Percentiles rank a stretch among this genome's conserved stretches.
Conservation (phyloP, 768 basidiomycete genomes). For the Auriculariales sp. region DNA sequence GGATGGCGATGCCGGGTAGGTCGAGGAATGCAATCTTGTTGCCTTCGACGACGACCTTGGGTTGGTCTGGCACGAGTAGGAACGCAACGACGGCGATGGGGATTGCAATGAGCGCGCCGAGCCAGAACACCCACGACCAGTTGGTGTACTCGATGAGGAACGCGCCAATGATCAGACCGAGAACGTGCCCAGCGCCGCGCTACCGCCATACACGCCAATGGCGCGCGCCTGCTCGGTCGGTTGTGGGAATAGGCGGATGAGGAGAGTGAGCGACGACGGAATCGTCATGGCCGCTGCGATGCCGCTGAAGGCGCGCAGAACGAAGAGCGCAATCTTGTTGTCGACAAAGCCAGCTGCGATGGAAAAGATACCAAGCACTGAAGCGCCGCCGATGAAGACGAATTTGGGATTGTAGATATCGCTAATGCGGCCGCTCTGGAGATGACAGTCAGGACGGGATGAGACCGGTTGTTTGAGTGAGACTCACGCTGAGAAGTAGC, state of each 20-base stretch:
- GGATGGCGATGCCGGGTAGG: neutral
- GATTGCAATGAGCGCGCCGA: conserved; percentile 24
- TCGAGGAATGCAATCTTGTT: conserved; percentile 1
- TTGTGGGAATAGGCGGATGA: conserved; percentile 35
- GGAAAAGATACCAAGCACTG: conserved; percentile 26
- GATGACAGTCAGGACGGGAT: too few relatives aligned
- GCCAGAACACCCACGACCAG: conserved; percentile 40
- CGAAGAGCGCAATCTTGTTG: conserved; percentile 31
- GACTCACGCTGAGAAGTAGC: conserved; percentile 22
- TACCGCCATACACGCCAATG: conserved; percentile 30
- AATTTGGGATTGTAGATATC: neutral
- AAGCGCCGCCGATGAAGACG: conserved; percentile 27
- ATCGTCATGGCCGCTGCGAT: conserved; percentile 32
- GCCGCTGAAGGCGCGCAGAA: conserved; percentile 30
- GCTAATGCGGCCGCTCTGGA: neutral
- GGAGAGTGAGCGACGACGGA: conserved; percentile 32
- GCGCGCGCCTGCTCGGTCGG: conserved; percentile 31
- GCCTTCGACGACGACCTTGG: neutral
- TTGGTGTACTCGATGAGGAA: conserved; percentile 23
- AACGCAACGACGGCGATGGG: conserved; percentile 17
- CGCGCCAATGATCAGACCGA: conserved; percentile 29
- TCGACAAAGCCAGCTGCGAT: conserved; percentile 30
- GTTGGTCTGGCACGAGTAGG: conserved; percentile 21
- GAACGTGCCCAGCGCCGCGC: conserved; percentile 29
- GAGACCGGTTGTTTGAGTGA: too few relatives aligned